phyloP scores from a whole-genome alignment of 805 yeast species.

The Saturnispora galanensis region DNA sequence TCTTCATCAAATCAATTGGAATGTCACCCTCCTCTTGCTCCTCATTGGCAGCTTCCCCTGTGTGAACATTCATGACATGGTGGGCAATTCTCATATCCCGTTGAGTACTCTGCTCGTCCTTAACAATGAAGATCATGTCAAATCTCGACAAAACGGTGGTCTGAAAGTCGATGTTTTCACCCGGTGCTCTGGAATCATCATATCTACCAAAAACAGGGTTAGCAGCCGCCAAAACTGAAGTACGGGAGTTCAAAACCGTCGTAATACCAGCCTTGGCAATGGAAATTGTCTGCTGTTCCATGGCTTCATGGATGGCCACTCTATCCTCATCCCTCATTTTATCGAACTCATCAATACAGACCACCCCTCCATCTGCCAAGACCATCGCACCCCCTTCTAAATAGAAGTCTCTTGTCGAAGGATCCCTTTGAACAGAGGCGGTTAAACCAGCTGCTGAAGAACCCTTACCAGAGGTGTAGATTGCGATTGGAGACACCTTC shows the following conservation, averaged over 20 bases:
- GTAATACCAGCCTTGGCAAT: constrained; percentile 99
- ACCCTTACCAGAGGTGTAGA: constrained; percentile 97
- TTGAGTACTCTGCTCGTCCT: constrained; percentile 82
- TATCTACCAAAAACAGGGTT: constrained; percentile 96
- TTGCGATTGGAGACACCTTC: constrained; percentile 87
- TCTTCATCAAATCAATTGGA: constrained; percentile 81
- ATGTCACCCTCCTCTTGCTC: constrained; percentile 60
- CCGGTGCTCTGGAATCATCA: constrained; percentile 92
- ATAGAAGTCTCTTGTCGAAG: constrained; percentile 80
- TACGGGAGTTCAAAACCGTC: constrained; percentile 90
- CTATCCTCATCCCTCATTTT: constrained; percentile 99
- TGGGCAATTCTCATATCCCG: constrained; percentile 85
- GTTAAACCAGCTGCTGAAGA: constrained; percentile 99
- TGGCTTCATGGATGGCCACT: constrained; percentile 98
- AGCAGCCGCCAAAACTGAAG: constrained; percentile 95
- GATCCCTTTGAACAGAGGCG: constrained; percentile 92
- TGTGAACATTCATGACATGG: constrained; percentile 92
- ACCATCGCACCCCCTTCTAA: constrained; percentile 99
- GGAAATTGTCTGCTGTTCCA: constrained; percentile 99
- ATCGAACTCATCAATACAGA: constrained; percentile 97
- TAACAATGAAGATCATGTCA: constrained; percentile 96
- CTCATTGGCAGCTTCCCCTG: constrained; percentile 49
- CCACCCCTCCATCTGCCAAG: constrained; percentile 98
- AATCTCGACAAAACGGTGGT: constrained; percentile 94
- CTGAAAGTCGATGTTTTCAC: constrained; percentile 97